A percentile compares a stretch with the other conserved stretches of the same genome.
phyloP scores from a whole-genome alignment of 1,284 basidiomycete genomes.

The Trametes hirsuta region DNA sequence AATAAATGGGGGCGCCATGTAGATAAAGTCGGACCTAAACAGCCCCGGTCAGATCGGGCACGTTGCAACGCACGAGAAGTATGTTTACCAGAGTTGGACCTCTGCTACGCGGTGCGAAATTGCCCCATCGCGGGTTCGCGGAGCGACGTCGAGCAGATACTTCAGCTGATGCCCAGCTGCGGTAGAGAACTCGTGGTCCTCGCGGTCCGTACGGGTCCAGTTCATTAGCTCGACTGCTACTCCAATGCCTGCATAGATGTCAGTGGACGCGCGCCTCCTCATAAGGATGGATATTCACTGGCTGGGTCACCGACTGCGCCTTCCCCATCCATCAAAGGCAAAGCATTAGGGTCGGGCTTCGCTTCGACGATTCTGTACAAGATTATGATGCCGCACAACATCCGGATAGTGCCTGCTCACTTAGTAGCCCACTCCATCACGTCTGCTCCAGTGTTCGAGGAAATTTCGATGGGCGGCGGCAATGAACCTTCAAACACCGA shows the following conservation, averaged over 20 bases:
- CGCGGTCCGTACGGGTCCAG: constrained; percentile 46
- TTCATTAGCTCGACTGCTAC: constrained; percentile 64
- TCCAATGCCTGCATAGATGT: constrained; percentile 49
- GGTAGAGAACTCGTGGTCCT: constrained; percentile 46
- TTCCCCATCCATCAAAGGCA: constrained; percentile 45
- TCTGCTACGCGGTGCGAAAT: constrained; percentile 64
- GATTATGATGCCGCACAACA: background rate
- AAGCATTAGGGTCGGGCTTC: constrained; percentile 36
- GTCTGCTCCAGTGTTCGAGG: constrained; percentile 39
- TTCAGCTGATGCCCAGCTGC: constrained; percentile 60
- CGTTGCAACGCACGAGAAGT: background rate
- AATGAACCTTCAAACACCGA: constrained; percentile 58
- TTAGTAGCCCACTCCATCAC: constrained; percentile 44
- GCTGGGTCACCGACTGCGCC: constrained; percentile 75
- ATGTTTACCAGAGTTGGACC: constrained; percentile 54
- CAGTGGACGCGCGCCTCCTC: background rate
- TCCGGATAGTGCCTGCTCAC: constrained; percentile 31
- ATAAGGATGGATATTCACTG: constrained; percentile 39
- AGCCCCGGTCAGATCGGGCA: background rate
- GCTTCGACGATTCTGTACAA: constrained; percentile 38
- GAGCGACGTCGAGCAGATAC: constrained; percentile 62
- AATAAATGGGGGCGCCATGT: constrained; percentile 81
- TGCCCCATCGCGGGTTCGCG: constrained; percentile 58
- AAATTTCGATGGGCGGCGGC: constrained; percentile 34
- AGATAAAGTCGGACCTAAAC: constrained; percentile 61